Base-by-base conservation (phyloP, 2,329 filamentous ascomycete genomes). In the Endothia cerciana region DNA sequence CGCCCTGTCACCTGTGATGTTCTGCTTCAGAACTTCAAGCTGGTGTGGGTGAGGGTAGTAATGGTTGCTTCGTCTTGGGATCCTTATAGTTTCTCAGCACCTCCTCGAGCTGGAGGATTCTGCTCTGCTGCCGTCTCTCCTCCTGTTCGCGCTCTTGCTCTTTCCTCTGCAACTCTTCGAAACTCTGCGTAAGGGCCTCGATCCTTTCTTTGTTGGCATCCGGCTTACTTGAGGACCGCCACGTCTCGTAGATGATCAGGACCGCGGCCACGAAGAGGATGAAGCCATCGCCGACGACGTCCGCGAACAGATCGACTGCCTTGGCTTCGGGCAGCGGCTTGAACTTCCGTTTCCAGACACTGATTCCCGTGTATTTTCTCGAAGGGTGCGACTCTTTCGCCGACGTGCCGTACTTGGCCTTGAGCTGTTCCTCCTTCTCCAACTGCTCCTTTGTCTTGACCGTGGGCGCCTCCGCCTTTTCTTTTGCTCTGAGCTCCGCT, bases 221-320 rank as follows among this genome's bases (percentile, higher is more conserved):
- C 10, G 87, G 87, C 74, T 89, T 90, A 70, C 81, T 78, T n/a
- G 82, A 80, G 8, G 84, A 78, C 70, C 82, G 84, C 74, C 85
- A 84, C 69, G 85, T 88, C 76, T 90, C 87, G 74, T 86, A 90
- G 43, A 89, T 76, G 64, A 90, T 82, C 60, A 90, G 74, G 25
- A 75, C 81, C 17, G 80, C 78, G 7, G 86, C 87, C 33, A 90
- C 86, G 6, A 81, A 72, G 25, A 90, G 80, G 67, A 90, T 89
- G 72, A 90, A 90, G 19, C 79, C 77, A 69, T 90, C 87, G 49
- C 87, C 87, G 60, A 87, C 78, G 19, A 90, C 87, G 71, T 90
- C 87, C 51, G 87, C 88, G 71, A 90, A 90, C 8, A 90, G 77
- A 71, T 89, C 87, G 13, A 90, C 87, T 10, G 87, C 87, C 75